Conservation (phyloP, 345 rosid species). For the Populus davidiana region DNA sequence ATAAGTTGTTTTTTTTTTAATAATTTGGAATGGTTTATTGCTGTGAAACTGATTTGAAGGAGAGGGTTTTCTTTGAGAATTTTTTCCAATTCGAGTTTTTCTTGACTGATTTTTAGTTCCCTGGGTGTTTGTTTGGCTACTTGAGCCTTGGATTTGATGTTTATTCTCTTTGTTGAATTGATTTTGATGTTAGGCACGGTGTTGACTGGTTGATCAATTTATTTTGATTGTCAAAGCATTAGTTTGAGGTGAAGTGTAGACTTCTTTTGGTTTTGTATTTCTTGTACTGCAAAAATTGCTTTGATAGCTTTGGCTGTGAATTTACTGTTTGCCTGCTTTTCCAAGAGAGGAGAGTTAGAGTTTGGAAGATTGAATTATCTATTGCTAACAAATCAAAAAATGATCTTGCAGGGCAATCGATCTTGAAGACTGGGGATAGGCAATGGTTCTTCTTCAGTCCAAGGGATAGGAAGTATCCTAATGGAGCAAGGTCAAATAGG, state of each 20-base stretch:
- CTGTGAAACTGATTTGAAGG: not conserved
- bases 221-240: too few species aligned
- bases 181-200: too few species aligned
- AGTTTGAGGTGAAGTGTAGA: not conserved
- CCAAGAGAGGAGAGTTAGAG: not conserved
- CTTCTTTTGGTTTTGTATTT: not conserved
- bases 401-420: conserved; percentile 46
- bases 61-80: not conserved
- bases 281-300: not conserved
- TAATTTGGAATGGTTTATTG: not conserved
- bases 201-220: too few species aligned
- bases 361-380: not conserved
- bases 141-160: not conserved
- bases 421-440: conserved; percentile 74
- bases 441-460: conserved; percentile 92
- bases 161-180: not conserved
- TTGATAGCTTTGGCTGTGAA: not conserved
- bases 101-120: not conserved
- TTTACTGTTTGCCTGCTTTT: not conserved
- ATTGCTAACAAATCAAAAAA: conserved; percentile 7
- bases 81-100: not conserved
- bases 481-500: conserved; percentile 83
- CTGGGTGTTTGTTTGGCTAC: not conserved
- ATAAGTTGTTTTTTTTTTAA: not conserved
- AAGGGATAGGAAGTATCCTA: conserved; percentile 83